phyloP scores from a whole-genome alignment of 345 rosid species.

The Brassica rapa region DNA sequence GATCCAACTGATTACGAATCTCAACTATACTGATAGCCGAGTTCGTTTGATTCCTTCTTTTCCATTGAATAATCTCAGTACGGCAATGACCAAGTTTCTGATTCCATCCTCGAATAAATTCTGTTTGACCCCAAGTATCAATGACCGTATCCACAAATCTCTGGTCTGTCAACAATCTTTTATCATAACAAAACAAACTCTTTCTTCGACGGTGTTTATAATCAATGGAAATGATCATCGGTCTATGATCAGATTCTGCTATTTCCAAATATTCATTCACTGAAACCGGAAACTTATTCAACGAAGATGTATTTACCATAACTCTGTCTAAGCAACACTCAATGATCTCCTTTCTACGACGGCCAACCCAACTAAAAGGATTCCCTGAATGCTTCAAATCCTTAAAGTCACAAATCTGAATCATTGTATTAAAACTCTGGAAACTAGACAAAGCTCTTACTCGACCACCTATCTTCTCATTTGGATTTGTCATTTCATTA shows the following conservation, averaged over 20 bases:
- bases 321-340: neutral
- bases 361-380: neutral
- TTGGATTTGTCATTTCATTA: neutral
- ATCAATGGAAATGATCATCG: neutral
- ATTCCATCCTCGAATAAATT: neutral
- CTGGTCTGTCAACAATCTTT: neutral
- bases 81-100: neutral
- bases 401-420: neutral
- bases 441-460: neutral
- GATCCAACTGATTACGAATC: neutral
- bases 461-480: neutral
- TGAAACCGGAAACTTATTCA: neutral
- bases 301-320: neutral
- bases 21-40: neutral
- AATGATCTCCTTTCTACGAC: neutral
- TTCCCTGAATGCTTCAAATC: neutral
- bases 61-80: neutral
- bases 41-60: neutral
- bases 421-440: neutral
- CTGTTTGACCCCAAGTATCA: neutral
- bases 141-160: neutral
- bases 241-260: neutral
- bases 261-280: neutral
- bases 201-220: neutral
- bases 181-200: neutral